A percentile compares a stretch with the other conserved stretches of the same genome.
Evolutionary conservation across 257 asterid species (phyloP).

Genomic region (Solanum sejunctum): DNA sequence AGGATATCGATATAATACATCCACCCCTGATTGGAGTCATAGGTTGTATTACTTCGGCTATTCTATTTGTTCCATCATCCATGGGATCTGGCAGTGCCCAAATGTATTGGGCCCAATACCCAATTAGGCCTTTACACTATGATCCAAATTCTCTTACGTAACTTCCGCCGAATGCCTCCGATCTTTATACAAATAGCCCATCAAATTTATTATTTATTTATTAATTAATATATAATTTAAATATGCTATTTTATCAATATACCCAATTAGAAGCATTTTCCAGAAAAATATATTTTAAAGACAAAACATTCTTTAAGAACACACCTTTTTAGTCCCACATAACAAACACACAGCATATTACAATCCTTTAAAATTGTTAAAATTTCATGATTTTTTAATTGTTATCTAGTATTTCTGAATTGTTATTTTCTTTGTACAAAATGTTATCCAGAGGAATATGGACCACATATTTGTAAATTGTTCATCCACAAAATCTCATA

Average conservation of each 20-base stretch:
- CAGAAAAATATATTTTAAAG: neutral
- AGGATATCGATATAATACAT: neutral
- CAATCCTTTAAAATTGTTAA: neutral
- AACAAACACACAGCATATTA: neutral
- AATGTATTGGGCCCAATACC: neutral
- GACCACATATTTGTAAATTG: neutral
- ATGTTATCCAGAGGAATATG: neutral
- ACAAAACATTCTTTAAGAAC: neutral
- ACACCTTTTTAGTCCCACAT: neutral
- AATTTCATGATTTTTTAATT: neutral
- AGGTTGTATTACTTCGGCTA: neutral
- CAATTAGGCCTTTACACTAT: neutral
- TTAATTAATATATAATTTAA: neutral
- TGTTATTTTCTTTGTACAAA: neutral
- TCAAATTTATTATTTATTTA: neutral
- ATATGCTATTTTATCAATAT: neutral
- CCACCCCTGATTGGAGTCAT: neutral
- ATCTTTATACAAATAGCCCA: neutral
- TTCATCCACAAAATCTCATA: neutral
- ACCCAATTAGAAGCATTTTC: no score
- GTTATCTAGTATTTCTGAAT: neutral
- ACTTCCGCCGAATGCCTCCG: neutral
- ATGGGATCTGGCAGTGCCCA: neutral
- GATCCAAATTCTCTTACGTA: neutral
- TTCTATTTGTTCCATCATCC: no score